These are phyloP conservation scores for Candida dubliniensis DNA, from an alignment of 1,139 yeast genomes.

Conservation along the genomic window DNA sequence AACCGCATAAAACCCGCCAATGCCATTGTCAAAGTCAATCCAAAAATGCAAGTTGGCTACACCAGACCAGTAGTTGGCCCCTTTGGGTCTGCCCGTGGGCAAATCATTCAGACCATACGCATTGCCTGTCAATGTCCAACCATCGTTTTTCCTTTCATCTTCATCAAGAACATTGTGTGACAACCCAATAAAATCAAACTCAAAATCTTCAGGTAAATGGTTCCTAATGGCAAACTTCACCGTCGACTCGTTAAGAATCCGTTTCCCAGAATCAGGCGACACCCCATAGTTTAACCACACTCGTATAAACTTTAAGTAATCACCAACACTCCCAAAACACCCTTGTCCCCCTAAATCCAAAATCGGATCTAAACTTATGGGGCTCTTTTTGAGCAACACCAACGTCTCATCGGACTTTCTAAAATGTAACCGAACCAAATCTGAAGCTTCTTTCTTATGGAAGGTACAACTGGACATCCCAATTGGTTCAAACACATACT, in stretches of 20 bases:
- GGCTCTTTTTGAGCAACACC: constrained; percentile 16
- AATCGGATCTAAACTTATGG: constrained; percentile 26
- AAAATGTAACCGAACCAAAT: constrained; percentile 27
- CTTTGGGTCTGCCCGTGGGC: constrained; percentile 42
- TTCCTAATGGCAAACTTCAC: constrained; percentile 33
- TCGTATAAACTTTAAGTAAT: constrained; percentile 44
- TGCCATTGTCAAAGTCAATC: constrained; percentile 42
- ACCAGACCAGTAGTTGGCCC: constrained; percentile 47
- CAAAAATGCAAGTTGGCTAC: constrained; percentile 47
- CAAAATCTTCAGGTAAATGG: constrained; percentile 32
- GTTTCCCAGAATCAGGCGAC: constrained; percentile 38
- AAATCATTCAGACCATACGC: constrained; percentile 54
- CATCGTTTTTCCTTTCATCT: constrained; percentile 57
- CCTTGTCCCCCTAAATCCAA: constrained; percentile 55
- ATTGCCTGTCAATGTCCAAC: constrained; percentile 74
- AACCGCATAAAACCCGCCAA: constrained; percentile 46
- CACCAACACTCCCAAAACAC: constrained; percentile 42
- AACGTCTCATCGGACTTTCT: constrained; percentile 20
- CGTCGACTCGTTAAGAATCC: constrained; percentile 32
- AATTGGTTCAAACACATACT: constrained; percentile 43
- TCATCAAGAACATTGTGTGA: constrained; percentile 16
- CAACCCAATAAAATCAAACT: constrained; percentile 19
- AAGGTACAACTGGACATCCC: constrained; percentile 44
- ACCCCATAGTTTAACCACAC: constrained; percentile 47
- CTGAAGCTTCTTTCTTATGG: constrained; percentile 25